phyloP scores from a whole-genome alignment of 352 stramenopile genomes.

The Phytopythium sindhum region DNA sequence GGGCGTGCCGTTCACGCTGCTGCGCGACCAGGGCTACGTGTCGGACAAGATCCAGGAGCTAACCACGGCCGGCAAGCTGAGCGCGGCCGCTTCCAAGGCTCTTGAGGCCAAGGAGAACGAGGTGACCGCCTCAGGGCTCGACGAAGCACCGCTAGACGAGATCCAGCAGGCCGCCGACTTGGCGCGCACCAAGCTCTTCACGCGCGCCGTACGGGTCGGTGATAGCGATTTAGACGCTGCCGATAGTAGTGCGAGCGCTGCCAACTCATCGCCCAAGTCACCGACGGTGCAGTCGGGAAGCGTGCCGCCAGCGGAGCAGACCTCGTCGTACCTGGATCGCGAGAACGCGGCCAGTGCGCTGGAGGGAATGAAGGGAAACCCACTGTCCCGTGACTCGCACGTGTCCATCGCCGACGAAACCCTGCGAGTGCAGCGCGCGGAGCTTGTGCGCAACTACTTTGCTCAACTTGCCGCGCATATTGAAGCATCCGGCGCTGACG shows the following conservation, averaged over 20 bases:
- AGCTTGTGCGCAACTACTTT: slow-evolving; percentile 43
- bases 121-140: slow-evolving; percentile 40
- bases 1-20: slow-evolving; percentile 61
- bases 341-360: slow-evolving; percentile 31
- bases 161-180: slow-evolving; percentile 53
- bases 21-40: slow-evolving; percentile 69
- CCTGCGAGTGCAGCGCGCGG: slow-evolving; percentile 26
- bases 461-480: slow-evolving; percentile 22
- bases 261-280: not conserved
- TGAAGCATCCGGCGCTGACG: not conserved
- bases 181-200: slow-evolving; percentile 55
- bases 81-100: not conserved
- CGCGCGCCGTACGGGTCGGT: slow-evolving; percentile 10
- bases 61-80: slow-evolving; percentile 7
- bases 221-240: not conserved
- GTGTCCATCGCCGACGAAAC: slow-evolving; percentile 33
- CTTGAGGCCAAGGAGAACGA: slow-evolving; percentile 18
- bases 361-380: slow-evolving; percentile 32
- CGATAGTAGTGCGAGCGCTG: not conserved
- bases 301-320: not conserved
- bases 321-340: slow-evolving; percentile 12
- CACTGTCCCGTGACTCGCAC: slow-evolving; percentile 33
- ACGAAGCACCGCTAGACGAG: slow-evolving; percentile 57
- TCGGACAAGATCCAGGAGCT: slow-evolving; percentile 63
- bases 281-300: not conserved